Conservation (phyloP, 345 rosid genomes). For the Salix arbutifolia region DNA sequence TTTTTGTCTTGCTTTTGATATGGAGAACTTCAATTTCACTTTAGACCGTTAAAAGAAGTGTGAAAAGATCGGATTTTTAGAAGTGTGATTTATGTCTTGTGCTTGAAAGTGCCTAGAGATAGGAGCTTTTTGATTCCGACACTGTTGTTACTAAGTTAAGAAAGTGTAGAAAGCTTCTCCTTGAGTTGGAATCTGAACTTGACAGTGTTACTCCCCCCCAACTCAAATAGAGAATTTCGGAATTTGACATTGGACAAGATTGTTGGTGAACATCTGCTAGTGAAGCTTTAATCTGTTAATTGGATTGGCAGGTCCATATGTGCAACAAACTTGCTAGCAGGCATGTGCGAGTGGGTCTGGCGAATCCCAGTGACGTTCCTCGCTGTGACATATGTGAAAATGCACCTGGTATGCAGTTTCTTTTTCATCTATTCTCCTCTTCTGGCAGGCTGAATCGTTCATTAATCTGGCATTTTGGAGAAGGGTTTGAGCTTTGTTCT, state of each 20-base stretch:
- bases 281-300: not conserved
- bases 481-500: not conserved
- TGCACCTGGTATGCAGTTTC: constrained; percentile 52
- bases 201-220: not conserved
- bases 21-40: not conserved
- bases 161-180: not conserved
- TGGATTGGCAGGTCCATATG: constrained; percentile 62
- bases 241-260: not conserved
- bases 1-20: not conserved
- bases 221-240: not conserved
- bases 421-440: not conserved
- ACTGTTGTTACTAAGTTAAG: too few relatives aligned
- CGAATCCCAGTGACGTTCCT: constrained; percentile 58
- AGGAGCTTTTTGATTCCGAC: not conserved
- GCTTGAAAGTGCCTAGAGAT: not conserved
- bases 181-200: not conserved
- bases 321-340: constrained; percentile 82
- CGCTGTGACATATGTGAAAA: constrained; percentile 82
- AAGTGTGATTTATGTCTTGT: not conserved
- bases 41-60: too few relatives aligned
- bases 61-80: too few relatives aligned
- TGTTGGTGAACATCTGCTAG: not conserved
- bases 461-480: not conserved
- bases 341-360: constrained; percentile 75
- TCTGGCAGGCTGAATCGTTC: not conserved